A percentile compares a stretch with the other conserved stretches of the same genome.
Conservation (phyloP, 2,329 filamentous ascomycete species). For the Botryotinia calthae region DNA sequence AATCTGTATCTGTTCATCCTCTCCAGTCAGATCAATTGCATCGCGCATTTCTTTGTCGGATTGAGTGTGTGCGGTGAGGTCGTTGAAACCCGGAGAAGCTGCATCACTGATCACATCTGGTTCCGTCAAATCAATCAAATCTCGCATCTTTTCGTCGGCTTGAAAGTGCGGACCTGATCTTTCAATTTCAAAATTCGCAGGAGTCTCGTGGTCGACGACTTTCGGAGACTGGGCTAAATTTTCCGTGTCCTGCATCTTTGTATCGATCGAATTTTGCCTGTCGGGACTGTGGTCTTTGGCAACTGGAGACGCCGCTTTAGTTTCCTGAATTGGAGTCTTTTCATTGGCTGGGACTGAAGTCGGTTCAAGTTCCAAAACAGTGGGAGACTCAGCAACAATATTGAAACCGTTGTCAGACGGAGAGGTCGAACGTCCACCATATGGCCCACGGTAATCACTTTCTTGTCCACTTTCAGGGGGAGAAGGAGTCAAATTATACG, state of each 20-base stretch:
- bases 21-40: neutral
- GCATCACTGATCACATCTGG: neutral
- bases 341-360: neutral
- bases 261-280: neutral
- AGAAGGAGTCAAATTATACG: constrained; percentile 6
- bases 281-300: neutral
- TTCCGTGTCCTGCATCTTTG: neutral
- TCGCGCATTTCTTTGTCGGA: neutral
- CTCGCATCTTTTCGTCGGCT: neutral
- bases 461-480: neutral
- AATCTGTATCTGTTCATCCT: neutral
- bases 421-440: neutral
- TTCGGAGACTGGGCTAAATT: neutral
- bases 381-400: neutral
- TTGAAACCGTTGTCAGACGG: neutral
- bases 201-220: neutral
- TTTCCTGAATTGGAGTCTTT: neutral
- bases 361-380: neutral
- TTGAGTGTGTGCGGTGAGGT: neutral
- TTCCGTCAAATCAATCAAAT: neutral
- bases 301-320: neutral
- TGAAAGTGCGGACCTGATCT: too few species aligned
- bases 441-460: neutral
- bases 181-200: neutral
- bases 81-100: neutral